Conservation (phyloP, 1,284 basidiomycete species). For the Fistulinella staudtii region DNA sequence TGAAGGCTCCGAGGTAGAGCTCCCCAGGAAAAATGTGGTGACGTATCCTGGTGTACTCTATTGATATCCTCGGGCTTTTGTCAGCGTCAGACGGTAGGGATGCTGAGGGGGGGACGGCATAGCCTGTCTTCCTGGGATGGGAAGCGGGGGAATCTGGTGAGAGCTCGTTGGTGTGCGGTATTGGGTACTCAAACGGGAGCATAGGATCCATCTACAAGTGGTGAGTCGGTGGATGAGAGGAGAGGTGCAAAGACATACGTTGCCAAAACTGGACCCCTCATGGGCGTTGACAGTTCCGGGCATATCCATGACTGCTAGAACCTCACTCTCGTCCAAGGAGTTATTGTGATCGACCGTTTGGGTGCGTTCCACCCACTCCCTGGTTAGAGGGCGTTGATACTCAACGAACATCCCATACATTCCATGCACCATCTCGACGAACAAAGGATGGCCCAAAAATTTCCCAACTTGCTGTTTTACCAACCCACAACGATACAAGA, state of each 20-base stretch:
- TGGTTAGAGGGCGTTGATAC: conserved; percentile 16
- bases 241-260: conserved; percentile 3
- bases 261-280: conserved; percentile 15
- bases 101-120: conserved; percentile 8
- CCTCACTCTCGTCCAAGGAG: not conserved
- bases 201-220: conserved; percentile 12
- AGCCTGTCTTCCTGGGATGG: conserved; percentile 21
- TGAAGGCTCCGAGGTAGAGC: not conserved
- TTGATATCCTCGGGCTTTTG: too few relatives aligned
- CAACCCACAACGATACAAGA: conserved; percentile 41
- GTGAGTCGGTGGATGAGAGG: not conserved
- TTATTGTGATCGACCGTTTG: not conserved
- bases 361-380: conserved; percentile 13
- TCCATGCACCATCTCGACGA: conserved; percentile 22
- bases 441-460: conserved; percentile 43
- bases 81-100: too few relatives aligned
- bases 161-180: conserved; percentile 18
- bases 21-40: not conserved
- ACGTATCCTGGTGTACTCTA: too few relatives aligned
- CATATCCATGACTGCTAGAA: conserved; percentile 7
- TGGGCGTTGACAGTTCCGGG: conserved; percentile 8
- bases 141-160: conserved; percentile 15
- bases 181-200: conserved; percentile 19
- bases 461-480: conserved; percentile 37
- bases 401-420: conserved; percentile 28